A percentile compares a stretch with the other conserved stretches of the same genome.
These are phyloP conservation scores for Scedosporium aurantiacum DNA, from an alignment of 2,329 filamentous ascomycete species.

Conservation along the genomic window DNA sequence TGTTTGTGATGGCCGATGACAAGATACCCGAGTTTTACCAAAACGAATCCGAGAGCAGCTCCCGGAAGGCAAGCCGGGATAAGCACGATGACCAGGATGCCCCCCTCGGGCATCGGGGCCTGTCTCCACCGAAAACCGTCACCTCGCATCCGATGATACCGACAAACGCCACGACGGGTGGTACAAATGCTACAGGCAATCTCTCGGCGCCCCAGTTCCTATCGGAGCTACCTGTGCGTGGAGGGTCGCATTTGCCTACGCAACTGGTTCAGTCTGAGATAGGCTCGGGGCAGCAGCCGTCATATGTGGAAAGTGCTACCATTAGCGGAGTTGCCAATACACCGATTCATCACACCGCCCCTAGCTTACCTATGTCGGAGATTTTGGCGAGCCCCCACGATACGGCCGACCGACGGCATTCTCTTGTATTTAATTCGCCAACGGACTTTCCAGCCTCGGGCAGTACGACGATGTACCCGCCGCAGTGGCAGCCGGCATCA, in stretches of 20 bases:
- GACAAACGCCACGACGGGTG: conserved; percentile 5
- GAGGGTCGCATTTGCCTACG: conserved; percentile 24
- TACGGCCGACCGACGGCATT: conserved; percentile 30
- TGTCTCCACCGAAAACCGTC: conserved; percentile 24
- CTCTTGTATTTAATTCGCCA: conserved; percentile 27
- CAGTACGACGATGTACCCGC: conserved; percentile 27
- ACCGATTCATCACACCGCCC: conserved; percentile 22
- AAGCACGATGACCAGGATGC: conserved; percentile 26
- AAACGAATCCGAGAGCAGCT: conserved; percentile 31
- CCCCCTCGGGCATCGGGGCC: conserved; percentile 19
- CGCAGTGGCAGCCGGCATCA: conserved; percentile 33
- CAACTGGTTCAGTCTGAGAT: conserved; percentile 32
- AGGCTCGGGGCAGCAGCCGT: conserved; percentile 25
- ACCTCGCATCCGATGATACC: conserved; percentile 18
- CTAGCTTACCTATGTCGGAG: conserved; percentile 30
- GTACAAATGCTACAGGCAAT: conserved; percentile 8
- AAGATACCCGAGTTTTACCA: conserved; percentile 38
- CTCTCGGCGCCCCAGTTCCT: conserved; percentile 26
- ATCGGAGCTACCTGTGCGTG: conserved; percentile 32
- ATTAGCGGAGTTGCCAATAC: conserved; percentile 23
- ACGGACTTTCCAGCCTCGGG: conserved; percentile 34
- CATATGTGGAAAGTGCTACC: conserved; percentile 26
- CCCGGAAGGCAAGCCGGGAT: conserved; percentile 32
- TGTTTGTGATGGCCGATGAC: conserved; percentile 42
- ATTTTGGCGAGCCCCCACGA: conserved; percentile 35